A percentile compares a stretch with the other conserved stretches of the same genome.
These are phyloP conservation scores for Calycina herbarum DNA, from an alignment of 2,329 filamentous ascomycete genomes.

Conservation along the genomic window DNA sequence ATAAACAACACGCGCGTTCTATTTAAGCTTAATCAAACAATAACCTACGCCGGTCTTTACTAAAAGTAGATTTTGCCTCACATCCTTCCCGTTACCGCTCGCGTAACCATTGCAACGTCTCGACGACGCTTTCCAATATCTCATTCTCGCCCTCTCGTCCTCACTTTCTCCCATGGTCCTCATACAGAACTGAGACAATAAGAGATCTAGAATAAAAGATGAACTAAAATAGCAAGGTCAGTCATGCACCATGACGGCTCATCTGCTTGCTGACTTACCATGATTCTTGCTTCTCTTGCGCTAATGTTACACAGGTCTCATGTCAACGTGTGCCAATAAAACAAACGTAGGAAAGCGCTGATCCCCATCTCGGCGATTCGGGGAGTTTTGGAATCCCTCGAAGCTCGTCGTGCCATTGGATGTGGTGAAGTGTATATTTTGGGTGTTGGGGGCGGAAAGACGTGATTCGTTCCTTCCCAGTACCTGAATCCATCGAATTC, in stretches of 20 bases:
- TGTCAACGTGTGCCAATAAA: not conserved
- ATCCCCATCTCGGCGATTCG: not conserved
- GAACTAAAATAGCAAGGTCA: not conserved
- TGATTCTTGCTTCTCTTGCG: not conserved
- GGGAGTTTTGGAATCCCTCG: not conserved
- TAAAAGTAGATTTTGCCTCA: constrained; percentile 5
- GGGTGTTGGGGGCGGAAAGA: constrained; percentile 3
- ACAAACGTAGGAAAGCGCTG: not conserved
- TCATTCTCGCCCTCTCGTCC: not conserved
- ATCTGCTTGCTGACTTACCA: not conserved
- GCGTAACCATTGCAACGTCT: not conserved
- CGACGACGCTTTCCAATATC: not conserved
- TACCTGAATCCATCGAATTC: not conserved
- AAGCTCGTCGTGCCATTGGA: not conserved
- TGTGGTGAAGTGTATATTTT: not conserved
- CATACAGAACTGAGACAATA: not conserved
- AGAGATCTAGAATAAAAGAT: not conserved
- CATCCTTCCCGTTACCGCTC: not conserved
- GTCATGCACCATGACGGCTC: not conserved
- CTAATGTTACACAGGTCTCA: not conserved
- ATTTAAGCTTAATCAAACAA: constrained; percentile 14
- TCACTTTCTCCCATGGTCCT: not conserved
- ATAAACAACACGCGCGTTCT: not conserved
- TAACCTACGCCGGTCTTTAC: not conserved
- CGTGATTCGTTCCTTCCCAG: not conserved